A percentile compares a stretch with the other conserved stretches of the same genome.
These are phyloP conservation scores for Amoebophrya sp. DNA, from an alignment of 169 alveolate species.

Conservation along the genomic window DNA sequence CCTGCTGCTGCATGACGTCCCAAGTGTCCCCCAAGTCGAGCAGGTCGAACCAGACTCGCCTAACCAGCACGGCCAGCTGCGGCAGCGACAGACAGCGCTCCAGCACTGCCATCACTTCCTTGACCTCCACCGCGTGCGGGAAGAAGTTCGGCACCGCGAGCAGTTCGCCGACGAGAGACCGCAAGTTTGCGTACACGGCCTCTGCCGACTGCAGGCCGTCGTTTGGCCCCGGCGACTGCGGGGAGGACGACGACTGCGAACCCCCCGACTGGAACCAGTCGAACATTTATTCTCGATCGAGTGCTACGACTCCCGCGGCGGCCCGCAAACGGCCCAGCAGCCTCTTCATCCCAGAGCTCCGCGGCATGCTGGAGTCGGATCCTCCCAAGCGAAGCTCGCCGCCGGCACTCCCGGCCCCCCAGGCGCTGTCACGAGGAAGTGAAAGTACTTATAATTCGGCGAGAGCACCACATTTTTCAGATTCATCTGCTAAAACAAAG, in stretches of 20 bases:
- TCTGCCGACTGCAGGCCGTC: neutral
- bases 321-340: neutral
- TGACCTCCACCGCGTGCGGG: neutral
- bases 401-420: too few relatives aligned
- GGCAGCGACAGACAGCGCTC: neutral
- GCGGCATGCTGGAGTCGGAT: too few relatives aligned
- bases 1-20: neutral
- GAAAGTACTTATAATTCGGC: too few relatives aligned
- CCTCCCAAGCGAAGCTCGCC: too few relatives aligned
- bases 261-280: too few relatives aligned
- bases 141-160: neutral
- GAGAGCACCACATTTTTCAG: too few relatives aligned
- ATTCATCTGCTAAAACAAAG: too few relatives aligned
- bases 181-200: neutral
- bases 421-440: too few relatives aligned
- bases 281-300: neutral
- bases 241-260: too few relatives aligned
- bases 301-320: neutral
- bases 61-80: neutral
- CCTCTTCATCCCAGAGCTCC: neutral
- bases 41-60: neutral
- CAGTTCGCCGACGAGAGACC: neutral
- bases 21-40: neutral
- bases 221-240: too few relatives aligned
- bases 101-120: neutral